A percentile compares a stretch with the other conserved stretches of the same genome.
These are phyloP conservation scores for Leccinum ochraceum DNA, from an alignment of 768 basidiomycete species.

Conservation along the genomic window DNA sequence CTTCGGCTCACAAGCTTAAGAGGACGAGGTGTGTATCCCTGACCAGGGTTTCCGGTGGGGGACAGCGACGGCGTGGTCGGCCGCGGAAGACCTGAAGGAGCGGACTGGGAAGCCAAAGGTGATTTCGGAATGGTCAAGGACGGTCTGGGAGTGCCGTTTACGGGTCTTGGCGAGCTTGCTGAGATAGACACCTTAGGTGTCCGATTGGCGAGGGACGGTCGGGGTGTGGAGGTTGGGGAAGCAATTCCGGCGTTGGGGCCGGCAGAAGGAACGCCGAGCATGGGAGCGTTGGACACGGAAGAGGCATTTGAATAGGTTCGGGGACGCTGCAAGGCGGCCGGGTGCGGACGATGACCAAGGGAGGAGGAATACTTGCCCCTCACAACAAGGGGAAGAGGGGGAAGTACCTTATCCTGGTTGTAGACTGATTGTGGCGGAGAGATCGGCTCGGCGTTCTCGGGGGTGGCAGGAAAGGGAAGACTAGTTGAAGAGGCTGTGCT, in stretches of 20 bases:
- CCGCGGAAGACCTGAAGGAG: slow-evolving; percentile 20
- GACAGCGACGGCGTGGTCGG: slow-evolving; percentile 22
- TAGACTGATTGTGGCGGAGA: slow-evolving; percentile 6
- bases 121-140: slow-evolving; percentile 31
- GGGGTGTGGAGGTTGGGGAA: slow-evolving; percentile 15
- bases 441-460: slow-evolving; percentile 25
- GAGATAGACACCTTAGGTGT: slow-evolving; percentile 14
- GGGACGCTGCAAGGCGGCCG: slow-evolving; percentile 22
- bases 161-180: slow-evolving; percentile 13
- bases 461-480: slow-evolving; percentile 31
- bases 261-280: slow-evolving; percentile 5
- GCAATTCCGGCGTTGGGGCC: slow-evolving; percentile 11
- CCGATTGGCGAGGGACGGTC: slow-evolving; percentile 13
- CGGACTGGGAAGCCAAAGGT: slow-evolving; percentile 15
- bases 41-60: slow-evolving; percentile 1
- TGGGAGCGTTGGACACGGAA: slow-evolving; percentile 25
- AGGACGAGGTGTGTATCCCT: slow-evolving; percentile 26
- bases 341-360: slow-evolving; percentile 15
- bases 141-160: slow-evolving; percentile 22
- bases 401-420: slow-evolving; percentile 34
- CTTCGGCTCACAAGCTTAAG: slow-evolving; percentile 27
- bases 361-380: slow-evolving; percentile 24
- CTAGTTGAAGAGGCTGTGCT: slow-evolving; percentile 34
- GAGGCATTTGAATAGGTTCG: slow-evolving; percentile 39
- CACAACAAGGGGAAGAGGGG: slow-evolving; percentile 26